A percentile compares a stretch with the other conserved stretches of the same genome.
phyloP scores from a whole-genome alignment of 768 basidiomycete genomes.

The Leccinum incarnatum region DNA sequence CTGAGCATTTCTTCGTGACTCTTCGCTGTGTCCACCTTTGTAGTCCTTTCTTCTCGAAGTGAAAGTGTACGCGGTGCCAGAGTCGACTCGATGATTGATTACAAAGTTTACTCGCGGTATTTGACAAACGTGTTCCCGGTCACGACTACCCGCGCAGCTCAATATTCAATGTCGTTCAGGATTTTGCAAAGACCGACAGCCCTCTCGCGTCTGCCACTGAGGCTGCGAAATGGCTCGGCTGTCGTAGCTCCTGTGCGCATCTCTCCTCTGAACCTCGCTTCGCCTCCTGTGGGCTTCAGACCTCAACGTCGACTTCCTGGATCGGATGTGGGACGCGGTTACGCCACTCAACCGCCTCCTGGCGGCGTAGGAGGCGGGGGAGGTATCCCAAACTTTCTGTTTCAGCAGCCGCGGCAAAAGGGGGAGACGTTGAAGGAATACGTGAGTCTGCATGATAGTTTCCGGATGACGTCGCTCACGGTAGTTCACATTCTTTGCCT shows the following conservation, averaged over 20 bases:
- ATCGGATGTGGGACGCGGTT: constrained; percentile 29
- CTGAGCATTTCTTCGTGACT: no score
- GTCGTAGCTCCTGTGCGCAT: constrained; percentile 9
- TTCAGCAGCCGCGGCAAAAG: constrained; percentile 63
- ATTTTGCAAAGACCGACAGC: constrained; percentile 2
- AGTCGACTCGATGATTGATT: no score
- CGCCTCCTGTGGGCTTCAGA: background rate
- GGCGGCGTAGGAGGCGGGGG: constrained; percentile 34
- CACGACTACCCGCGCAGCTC: no score
- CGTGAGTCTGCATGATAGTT: constrained; percentile 37
- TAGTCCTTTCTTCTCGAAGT: no score
- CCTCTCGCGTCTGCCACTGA: constrained; percentile 16
- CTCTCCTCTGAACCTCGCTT: background rate
- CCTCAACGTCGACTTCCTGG: background rate
- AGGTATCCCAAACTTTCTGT: constrained; percentile 56
- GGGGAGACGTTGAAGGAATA: constrained; percentile 86
- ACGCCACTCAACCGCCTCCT: constrained; percentile 49
- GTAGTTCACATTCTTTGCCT: background rate
- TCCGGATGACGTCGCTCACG: background rate
- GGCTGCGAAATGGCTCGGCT: constrained; percentile 17
- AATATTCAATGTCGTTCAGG: constrained; percentile 10
- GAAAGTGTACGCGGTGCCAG: no score
- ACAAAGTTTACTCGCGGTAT: no score
- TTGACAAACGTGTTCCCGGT: no score
- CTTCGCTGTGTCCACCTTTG: no score